Base-by-base conservation (phyloP, 2,329 filamentous ascomycete genomes). In the Penicillium sclerotiorum region DNA sequence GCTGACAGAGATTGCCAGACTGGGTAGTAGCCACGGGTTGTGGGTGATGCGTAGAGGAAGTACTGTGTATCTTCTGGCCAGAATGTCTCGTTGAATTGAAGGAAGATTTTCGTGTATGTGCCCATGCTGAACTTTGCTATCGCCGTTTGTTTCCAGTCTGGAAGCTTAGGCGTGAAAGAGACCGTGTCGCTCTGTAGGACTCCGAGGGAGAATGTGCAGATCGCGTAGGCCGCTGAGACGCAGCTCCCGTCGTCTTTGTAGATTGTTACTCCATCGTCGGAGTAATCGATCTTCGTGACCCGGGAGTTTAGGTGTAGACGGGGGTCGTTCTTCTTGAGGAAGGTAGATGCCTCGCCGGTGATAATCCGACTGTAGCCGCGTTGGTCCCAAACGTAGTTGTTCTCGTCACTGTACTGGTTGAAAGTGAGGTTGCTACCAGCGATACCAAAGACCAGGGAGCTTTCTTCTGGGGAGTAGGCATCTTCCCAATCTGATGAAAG, bases 71-170 rank as follows among this genome's bases (percentile, higher is more conserved):
- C 70, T 0, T 69, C 61, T 58, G 79, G 77, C 86, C 86, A 89
- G 67, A 89, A 89, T 0, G 82, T 80, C 47, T 84, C 73, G 52
- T 84, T 72, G 68, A 88, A 89, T 54, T 88, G 85, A 52, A 86
- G 71, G 69, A 89, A 89, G 53, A 89, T 81, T 64, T 89, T 89
- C 44, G 85, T 89, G 69, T 88, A 89, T 0, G 84, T 88, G 6
- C 82, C 86, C 81, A 89, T 88, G 53, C 77, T 73, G 64, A 88
- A 87, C 30, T 79, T 82, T 3, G 81, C 77, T 44, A 89, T 86
- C 0, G 83, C 81, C 2, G 76, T 77, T 12, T 78, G 73, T 66
- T 89, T 89, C 86, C 85, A 88, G 2, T 66, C 66, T 0, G 86
- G 86, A 0, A 89, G 72, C 5, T 70, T 57, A 0, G 86, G 86